These are phyloP conservation scores for Penstemon barbatus DNA, from an alignment of 257 asterid genomes.

Conservation along the genomic window DNA sequence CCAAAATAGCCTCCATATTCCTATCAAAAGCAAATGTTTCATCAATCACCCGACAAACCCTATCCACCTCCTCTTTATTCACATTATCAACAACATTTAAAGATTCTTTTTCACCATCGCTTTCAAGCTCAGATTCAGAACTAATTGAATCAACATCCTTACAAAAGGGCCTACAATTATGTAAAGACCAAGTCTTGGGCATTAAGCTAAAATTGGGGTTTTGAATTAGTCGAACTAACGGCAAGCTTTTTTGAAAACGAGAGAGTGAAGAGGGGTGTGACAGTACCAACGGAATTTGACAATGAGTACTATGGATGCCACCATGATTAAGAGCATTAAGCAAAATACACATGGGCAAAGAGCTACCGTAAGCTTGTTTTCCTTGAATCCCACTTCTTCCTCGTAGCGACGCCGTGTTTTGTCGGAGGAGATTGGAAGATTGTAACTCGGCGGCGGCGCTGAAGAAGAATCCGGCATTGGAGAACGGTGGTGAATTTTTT, in stretches of 20 bases:
- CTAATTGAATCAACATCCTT: slow-evolving; percentile 31
- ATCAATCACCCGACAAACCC: slow-evolving; percentile 71
- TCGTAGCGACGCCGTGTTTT: slow-evolving; percentile 25
- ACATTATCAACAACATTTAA: slow-evolving; percentile 33
- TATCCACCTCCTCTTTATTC: slow-evolving; percentile 59
- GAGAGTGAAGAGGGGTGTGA: slow-evolving; percentile 76
- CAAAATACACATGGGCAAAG: slow-evolving; percentile 80
- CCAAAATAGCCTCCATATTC: slow-evolving; percentile 88
- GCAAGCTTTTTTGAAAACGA: slow-evolving; percentile 63
- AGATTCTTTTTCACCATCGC: slow-evolving; percentile 33
- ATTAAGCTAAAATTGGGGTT: slow-evolving; percentile 1
- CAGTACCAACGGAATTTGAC: slow-evolving; percentile 75
- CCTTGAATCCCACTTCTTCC: slow-evolving; percentile 50
- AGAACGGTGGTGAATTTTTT: slow-evolving; percentile 18
- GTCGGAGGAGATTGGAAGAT: slow-evolving; percentile 35
- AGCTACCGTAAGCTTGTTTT: slow-evolving; percentile 64
- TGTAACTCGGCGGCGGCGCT: slow-evolving; percentile 33
- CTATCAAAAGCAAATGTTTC: slow-evolving; percentile 78
- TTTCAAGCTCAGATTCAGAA: slow-evolving; percentile 47
- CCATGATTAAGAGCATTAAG: slow-evolving; percentile 47
- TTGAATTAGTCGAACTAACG: slow-evolving; percentile 24
- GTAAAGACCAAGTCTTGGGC: not conserved
- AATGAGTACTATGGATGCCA: slow-evolving; percentile 47
- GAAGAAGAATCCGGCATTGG: slow-evolving; percentile 43
- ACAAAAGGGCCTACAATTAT: slow-evolving; percentile 42